Percentiles rank a stretch among this genome's conserved stretches.
phyloP scores from a whole-genome alignment of 495 filamentous ascomycete genomes.

The Viridothelium virens region DNA sequence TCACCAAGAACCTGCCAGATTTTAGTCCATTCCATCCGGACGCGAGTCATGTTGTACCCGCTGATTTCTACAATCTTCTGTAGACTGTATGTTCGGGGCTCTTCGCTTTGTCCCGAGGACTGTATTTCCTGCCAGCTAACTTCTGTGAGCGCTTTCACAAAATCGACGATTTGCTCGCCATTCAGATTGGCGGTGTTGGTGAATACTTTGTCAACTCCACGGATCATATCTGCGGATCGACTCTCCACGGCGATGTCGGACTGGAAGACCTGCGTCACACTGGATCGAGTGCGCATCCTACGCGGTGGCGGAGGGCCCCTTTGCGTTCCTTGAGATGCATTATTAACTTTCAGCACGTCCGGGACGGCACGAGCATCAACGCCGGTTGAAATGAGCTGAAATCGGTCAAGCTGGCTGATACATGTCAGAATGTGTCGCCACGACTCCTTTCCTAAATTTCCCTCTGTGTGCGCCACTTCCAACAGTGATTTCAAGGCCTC shows the following conservation, averaged over 20 bases:
- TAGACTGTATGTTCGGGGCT: constrained; percentile 88
- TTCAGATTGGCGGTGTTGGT: constrained; percentile 89
- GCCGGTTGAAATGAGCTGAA: constrained; percentile 89
- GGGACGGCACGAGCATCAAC: constrained; percentile 88
- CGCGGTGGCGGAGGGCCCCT: constrained; percentile 57
- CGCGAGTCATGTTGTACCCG: constrained; percentile 98
- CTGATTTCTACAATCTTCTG: constrained; percentile 98
- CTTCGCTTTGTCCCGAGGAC: constrained; percentile 88
- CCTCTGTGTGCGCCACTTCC: constrained; percentile 85
- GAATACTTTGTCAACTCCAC: constrained; percentile 89
- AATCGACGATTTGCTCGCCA: constrained; percentile 94
- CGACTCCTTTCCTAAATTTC: constrained; percentile 76
- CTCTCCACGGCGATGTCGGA: constrained; percentile 84
- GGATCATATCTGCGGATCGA: constrained; percentile 84
- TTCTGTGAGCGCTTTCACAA: constrained; percentile 84
- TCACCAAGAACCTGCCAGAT: constrained; percentile 94
- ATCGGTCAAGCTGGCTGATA: constrained; percentile 88
- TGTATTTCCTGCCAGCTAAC: constrained; percentile 99
- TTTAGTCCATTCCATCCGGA: constrained; percentile 95
- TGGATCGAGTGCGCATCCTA: constrained; percentile 57
- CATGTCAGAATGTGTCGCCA: constrained; percentile 96
- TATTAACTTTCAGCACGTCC: constrained; percentile 79
- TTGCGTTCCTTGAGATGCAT: constrained; percentile 48
- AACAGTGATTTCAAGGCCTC: constrained; percentile 86
- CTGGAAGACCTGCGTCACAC: constrained; percentile 60